Evolutionary conservation across 1,139 yeast species (phyloP).

Genomic region (Lodderomyces beijingensis): DNA sequence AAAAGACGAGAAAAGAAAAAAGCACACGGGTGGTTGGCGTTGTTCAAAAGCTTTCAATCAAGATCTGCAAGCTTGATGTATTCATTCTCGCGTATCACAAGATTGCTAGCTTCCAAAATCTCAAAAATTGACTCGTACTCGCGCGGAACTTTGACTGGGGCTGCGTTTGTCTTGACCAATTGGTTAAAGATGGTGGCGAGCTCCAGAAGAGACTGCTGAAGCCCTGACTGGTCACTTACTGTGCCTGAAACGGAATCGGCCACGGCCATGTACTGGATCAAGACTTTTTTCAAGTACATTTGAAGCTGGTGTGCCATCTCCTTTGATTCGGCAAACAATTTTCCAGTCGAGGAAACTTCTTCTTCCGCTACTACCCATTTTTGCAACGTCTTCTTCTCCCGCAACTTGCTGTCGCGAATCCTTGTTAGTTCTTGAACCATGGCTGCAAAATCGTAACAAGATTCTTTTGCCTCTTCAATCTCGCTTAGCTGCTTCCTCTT

Average conservation of each 20-base stretch:
- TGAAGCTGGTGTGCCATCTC: conserved; percentile 13
- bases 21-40: no score
- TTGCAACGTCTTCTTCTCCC: not conserved
- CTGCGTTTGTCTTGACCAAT: conserved; percentile 9
- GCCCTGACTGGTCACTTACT: conserved; percentile 17
- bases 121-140: not conserved
- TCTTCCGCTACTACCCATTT: not conserved
- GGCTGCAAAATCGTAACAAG: not conserved
- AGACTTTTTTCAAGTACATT: conserved; percentile 19
- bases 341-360: conserved; percentile 4
- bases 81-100: not conserved
- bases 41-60: no score
- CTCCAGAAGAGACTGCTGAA: conserved; percentile 14
- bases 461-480: conserved; percentile 1
- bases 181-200: conserved; percentile 8
- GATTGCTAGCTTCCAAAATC: not conserved
- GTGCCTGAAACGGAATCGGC: conserved; percentile 17
- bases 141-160: not conserved
- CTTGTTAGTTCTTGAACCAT: not conserved
- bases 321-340: conserved; percentile 12
- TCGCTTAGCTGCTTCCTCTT: conserved; percentile 9
- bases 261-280: conserved; percentile 22
- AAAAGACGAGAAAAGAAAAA: no score
- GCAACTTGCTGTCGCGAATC: not conserved
- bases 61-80: conserved; percentile 2